Conservation (phyloP, 768 basidiomycete genomes). For the Leccinum olivaceopallidum region DNA sequence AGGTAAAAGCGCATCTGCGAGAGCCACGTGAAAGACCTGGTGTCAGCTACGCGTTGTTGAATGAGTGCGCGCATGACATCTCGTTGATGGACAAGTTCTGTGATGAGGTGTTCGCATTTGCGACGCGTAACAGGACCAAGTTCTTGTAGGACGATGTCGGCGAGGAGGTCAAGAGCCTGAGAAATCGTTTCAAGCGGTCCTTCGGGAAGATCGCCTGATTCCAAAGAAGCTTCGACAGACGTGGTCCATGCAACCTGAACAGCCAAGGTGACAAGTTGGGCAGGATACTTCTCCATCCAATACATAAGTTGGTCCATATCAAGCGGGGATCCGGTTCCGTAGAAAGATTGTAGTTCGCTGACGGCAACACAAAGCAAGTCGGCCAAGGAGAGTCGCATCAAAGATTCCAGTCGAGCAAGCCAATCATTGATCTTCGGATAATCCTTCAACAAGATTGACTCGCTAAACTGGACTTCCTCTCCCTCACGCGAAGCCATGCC, state of each 20-base stretch:
- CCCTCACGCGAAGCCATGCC: slow-evolving; percentile 97
- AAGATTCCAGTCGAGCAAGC: slow-evolving; percentile 87
- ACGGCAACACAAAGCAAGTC: slow-evolving; percentile 79
- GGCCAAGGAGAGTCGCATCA: slow-evolving; percentile 91
- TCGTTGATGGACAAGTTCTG: slow-evolving; percentile 96
- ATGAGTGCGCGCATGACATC: slow-evolving; percentile 88
- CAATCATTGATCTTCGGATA: slow-evolving; percentile 99
- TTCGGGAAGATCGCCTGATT: slow-evolving; percentile 54
- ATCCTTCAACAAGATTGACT: slow-evolving; percentile 85
- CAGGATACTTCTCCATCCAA: slow-evolving; percentile 95
- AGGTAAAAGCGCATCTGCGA: slow-evolving; percentile 99
- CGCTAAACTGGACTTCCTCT: slow-evolving; percentile 85
- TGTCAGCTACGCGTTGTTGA: slow-evolving; percentile 59
- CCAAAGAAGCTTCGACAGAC: slow-evolving; percentile 73
- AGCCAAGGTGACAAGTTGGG: slow-evolving; percentile 95
- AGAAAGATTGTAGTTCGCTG: slow-evolving; percentile 77
- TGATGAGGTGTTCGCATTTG: slow-evolving; percentile 98
- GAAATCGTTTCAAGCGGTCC: slow-evolving; percentile 70
- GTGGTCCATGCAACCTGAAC: slow-evolving; percentile 94
- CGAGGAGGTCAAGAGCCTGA: slow-evolving; percentile 90
- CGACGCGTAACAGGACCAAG: slow-evolving; percentile 88
- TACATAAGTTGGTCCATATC: slow-evolving; percentile 67
- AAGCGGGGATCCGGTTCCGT: slow-evolving; percentile 63
- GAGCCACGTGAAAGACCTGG: slow-evolving; percentile 86
- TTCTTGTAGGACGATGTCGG: slow-evolving; percentile 93